Conservation (phyloP, 2,329 filamentous ascomycete genomes). For the Phyllosticta capitalensis region DNA sequence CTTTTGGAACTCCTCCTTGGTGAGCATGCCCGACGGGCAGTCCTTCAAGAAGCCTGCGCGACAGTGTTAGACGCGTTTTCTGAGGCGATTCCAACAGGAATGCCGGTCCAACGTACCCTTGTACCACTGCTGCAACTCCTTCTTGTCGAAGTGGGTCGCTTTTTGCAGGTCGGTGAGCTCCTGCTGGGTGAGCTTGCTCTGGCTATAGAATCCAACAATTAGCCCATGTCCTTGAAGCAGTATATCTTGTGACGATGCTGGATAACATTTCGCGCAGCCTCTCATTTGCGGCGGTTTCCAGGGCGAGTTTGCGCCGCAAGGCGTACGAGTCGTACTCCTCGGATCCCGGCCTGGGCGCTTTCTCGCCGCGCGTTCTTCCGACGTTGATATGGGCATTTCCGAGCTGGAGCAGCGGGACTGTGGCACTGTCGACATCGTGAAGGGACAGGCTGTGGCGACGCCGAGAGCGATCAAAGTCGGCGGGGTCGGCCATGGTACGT, state of each 20-base stretch:
- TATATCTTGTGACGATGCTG: constrained; percentile 16
- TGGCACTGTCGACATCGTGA: not conserved
- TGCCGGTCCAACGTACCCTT: constrained; percentile 58
- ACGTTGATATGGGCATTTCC: constrained; percentile 22
- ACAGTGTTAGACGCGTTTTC: constrained; percentile 15
- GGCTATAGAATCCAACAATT: constrained; percentile 48
- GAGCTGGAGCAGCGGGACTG: constrained; percentile 19
- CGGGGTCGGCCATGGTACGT: not conserved
- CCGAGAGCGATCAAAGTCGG: constrained; percentile 1
- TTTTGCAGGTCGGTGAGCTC: constrained; percentile 93
- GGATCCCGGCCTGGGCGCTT: constrained; percentile 18
- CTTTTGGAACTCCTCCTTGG: constrained; percentile 98
- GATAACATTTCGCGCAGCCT: constrained; percentile 19
- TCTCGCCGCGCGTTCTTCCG: constrained; percentile 20
- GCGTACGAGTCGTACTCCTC: constrained; percentile 21
- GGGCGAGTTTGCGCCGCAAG: constrained; percentile 16
- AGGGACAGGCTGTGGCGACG: constrained; percentile 6
- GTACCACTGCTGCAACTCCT: constrained; percentile 99
- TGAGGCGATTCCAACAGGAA: not conserved
- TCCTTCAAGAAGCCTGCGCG: constrained; percentile 86
- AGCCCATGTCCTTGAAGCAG: constrained; percentile 24
- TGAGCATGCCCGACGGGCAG: constrained; percentile 91
- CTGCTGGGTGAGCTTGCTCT: constrained; percentile 95
- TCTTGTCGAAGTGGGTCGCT: constrained; percentile 98
- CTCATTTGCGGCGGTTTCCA: constrained; percentile 19